These are phyloP conservation scores for Leishmania guyanensis DNA, from an alignment of 208 protist species.

Conservation along the genomic window DNA sequence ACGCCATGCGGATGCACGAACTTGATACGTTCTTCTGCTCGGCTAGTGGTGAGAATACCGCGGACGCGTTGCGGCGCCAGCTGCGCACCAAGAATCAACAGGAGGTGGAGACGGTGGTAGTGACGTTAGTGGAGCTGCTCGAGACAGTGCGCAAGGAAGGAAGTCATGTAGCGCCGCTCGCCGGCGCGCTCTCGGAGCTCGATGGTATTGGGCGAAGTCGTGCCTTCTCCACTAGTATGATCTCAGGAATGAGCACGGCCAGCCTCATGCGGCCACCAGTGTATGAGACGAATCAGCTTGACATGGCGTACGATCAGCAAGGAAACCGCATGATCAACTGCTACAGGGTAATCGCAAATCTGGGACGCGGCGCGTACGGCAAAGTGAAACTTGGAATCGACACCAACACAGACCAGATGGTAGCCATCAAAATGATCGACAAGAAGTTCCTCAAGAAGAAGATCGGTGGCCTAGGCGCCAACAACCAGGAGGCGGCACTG, in stretches of 20 bases:
- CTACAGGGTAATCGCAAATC: conserved; percentile 62
- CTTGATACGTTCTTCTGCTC: conserved; percentile 44
- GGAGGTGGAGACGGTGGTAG: conserved; percentile 42
- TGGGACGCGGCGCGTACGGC: conserved; percentile 66
- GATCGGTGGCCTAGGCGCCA: conserved; percentile 32
- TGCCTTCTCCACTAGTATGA: conserved; percentile 29
- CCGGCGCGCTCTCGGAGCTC: conserved; percentile 11
- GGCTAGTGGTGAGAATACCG: background rate
- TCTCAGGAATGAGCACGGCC: conserved; percentile 55
- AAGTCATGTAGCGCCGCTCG: conserved; percentile 15
- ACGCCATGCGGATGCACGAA: conserved; percentile 48
- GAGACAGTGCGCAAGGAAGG: conserved; percentile 41
- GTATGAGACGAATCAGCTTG: conserved; percentile 56
- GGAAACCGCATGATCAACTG: conserved; percentile 76
- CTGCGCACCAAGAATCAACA: conserved; percentile 24
- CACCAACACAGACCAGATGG: conserved; percentile 39
- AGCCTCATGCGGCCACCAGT: conserved; percentile 58
- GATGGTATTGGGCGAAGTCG: background rate
- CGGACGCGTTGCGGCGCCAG: conserved; percentile 27
- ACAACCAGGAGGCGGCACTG: conserved; percentile 42
- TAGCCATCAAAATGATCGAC: conserved; percentile 87
- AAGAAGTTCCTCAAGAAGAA: conserved; percentile 70
- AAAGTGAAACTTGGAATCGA: conserved; percentile 75
- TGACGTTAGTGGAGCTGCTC: conserved; percentile 48
- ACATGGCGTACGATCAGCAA: conserved; percentile 52